Percentiles rank a stretch among this genome's conserved stretches.
These are phyloP conservation scores for Pseudomassariella vexata DNA, from an alignment of 2,329 filamentous ascomycete genomes.

Conservation along the genomic window DNA sequence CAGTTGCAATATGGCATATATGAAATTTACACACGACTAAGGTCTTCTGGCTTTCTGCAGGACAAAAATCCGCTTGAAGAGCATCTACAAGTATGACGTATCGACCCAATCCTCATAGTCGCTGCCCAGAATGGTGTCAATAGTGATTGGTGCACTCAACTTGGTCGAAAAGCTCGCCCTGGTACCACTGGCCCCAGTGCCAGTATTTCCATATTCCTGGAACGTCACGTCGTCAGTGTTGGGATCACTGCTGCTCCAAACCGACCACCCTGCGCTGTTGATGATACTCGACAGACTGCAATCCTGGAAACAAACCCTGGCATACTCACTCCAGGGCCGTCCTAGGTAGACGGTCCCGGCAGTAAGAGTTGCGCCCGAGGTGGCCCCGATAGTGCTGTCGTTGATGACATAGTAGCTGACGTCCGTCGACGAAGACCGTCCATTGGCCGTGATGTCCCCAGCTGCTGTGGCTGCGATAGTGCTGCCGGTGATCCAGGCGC, in stretches of 20 bases:
- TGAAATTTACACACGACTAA: too few species aligned
- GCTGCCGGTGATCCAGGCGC: constrained; percentile 21
- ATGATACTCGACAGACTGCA: constrained; percentile 36
- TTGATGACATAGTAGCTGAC: constrained; percentile 6
- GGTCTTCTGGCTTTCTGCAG: too few species aligned
- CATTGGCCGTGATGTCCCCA: constrained; percentile 25
- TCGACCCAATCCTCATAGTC: too few species aligned
- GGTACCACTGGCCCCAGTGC: constrained; percentile 45
- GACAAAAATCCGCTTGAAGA: too few species aligned
- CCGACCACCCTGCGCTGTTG: constrained; percentile 3
- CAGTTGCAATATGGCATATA: too few species aligned
- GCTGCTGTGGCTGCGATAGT: constrained; percentile 24
- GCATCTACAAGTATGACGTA: too few species aligned
- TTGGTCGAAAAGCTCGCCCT: constrained; percentile 38
- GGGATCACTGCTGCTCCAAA: constrained; percentile 15
- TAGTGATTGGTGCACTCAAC: constrained; percentile 25
- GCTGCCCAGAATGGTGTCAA: constrained; percentile 18
- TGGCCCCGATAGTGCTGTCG: not conserved
- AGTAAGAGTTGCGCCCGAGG: not conserved
- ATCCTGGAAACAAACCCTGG: constrained; percentile 45
- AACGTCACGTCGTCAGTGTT: constrained; percentile 26
- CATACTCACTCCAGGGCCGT: constrained; percentile 45
- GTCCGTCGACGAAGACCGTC: constrained; percentile 11
- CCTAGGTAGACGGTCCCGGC: constrained; percentile 37
- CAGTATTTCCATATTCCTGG: constrained; percentile 48